Evolutionary conservation across 305 asterid species (phyloP).

Genomic region (Ilex paraguariensis): DNA sequence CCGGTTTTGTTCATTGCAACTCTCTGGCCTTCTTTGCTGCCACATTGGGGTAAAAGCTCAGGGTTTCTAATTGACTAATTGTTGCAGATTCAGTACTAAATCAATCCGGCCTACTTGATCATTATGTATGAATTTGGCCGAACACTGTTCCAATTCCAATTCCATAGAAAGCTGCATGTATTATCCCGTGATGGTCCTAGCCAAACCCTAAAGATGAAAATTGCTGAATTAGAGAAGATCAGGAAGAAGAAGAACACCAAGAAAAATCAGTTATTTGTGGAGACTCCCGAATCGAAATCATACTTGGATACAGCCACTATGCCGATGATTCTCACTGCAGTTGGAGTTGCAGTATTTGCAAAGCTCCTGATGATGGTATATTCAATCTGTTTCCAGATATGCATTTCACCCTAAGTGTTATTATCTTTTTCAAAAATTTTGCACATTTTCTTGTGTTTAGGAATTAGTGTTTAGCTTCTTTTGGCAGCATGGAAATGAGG

Average conservation of each 20-base stretch:
- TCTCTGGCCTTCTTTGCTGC: too few species aligned
- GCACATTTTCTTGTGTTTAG: conserved; percentile 4
- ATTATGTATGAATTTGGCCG: conserved; percentile 37
- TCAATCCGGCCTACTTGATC: background rate
- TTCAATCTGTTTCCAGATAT: background rate
- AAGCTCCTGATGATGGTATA: conserved; percentile 88
- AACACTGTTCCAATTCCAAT: conserved; percentile 23
- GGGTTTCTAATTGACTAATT: too few species aligned
- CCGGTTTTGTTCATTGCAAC: too few species aligned
- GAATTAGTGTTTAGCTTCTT: background rate
- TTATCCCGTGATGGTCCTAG: conserved; percentile 52
- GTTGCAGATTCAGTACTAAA: too few species aligned
- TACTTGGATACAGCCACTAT: conserved; percentile 75
- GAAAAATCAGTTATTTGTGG: conserved; percentile 51
- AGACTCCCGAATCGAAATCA: conserved; percentile 71
- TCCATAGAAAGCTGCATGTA: conserved; percentile 49
- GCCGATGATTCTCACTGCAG: conserved; percentile 78
- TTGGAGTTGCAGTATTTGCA: conserved; percentile 68
- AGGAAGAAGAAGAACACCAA: conserved; percentile 39
- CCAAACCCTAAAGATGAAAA: conserved; percentile 56
- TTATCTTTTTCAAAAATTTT: background rate
- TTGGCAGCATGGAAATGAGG: background rate
- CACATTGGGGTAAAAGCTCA: too few species aligned
- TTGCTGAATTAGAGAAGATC: conserved; percentile 46
- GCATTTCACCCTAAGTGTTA: too few species aligned